phyloP scores from a whole-genome alignment of 805 yeast genomes.

The Babjeviella inositovora region DNA sequence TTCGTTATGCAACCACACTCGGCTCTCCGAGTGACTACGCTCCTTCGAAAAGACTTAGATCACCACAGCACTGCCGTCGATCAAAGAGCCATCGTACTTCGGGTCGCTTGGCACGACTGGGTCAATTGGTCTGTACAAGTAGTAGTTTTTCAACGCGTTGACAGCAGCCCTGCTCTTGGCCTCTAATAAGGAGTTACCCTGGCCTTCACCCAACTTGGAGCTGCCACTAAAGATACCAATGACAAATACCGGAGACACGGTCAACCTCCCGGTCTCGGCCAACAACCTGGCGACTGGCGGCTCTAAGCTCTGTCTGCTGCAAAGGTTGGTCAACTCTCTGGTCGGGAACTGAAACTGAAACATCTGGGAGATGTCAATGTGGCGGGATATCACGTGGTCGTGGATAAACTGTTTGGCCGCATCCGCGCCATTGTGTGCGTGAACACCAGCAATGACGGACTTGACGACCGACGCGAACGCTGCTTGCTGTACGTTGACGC shows the following conservation, averaged over 20 bases:
- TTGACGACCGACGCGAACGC: conserved; percentile 62
- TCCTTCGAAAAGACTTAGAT: no score
- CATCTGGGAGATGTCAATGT: conserved; percentile 56
- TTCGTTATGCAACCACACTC: no score
- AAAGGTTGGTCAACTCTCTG: conserved; percentile 61
- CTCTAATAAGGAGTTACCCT: conserved; percentile 79
- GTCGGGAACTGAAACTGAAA: conserved; percentile 78
- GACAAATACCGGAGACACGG: conserved; percentile 71
- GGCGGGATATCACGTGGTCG: conserved; percentile 68
- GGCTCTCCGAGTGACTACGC: no score
- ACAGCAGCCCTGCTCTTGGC: conserved; percentile 89
- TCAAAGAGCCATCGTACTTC: conserved; percentile 19
- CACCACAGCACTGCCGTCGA: conserved; percentile 26
- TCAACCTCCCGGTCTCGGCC: conserved; percentile 86
- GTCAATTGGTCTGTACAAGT: conserved; percentile 71
- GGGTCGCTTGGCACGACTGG: conserved; percentile 48
- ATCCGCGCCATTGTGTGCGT: conserved; percentile 54
- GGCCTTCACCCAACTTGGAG: conserved; percentile 82
- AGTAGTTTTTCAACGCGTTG: conserved; percentile 81
- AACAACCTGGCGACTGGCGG: conserved; percentile 70
- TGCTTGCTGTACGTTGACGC: conserved; percentile 2
- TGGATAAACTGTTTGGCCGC: conserved; percentile 54
- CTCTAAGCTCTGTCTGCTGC: conserved; percentile 59
- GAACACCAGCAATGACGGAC: conserved; percentile 70
- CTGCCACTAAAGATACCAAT: conserved; percentile 85